phyloP scores from a whole-genome alignment of 2,329 filamentous ascomycete genomes.

The Xylaria sp. region DNA sequence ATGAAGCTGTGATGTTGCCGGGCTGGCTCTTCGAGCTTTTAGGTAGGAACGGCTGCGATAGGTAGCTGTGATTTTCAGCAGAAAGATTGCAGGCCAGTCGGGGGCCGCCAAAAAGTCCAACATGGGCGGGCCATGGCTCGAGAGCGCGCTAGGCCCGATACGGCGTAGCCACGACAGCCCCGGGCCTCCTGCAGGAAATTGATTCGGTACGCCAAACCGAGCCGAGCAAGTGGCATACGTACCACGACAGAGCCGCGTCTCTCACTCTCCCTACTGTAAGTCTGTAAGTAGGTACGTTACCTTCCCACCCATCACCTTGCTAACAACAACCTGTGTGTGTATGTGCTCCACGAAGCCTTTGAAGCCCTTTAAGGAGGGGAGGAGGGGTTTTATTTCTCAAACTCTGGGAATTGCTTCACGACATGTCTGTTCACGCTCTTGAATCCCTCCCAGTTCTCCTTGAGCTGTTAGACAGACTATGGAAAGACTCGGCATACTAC shows the following conservation, averaged over 20 bases:
- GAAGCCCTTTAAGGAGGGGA: too few species aligned
- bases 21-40: conserved; percentile 14
- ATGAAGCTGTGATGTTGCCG: conserved; percentile 21
- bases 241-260: conserved; percentile 21
- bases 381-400: too few species aligned
- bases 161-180: conserved; percentile 11
- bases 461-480: too few species aligned
- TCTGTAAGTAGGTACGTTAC: too few species aligned
- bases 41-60: conserved; percentile 29
- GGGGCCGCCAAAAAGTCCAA: conserved; percentile 26
- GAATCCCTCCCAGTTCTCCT: too few species aligned
- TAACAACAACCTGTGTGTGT: too few species aligned
- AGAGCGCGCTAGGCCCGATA: conserved; percentile 3
- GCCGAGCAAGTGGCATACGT: not conserved
- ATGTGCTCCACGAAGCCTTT: too few species aligned
- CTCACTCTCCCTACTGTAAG: too few species aligned
- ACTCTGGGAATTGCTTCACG: too few species aligned
- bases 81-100: conserved; percentile 20
- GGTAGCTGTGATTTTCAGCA: conserved; percentile 31
- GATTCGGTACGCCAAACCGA: conserved; percentile 4
- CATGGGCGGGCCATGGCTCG: conserved; percentile 5
- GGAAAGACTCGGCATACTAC: too few species aligned
- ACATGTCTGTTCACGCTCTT: too few species aligned
- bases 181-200: conserved; percentile 27
- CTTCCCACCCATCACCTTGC: too few species aligned